Evolutionary conservation across 2,329 filamentous ascomycete genomes (phyloP).

Genomic region (Aspergillus uvarum): DNA sequence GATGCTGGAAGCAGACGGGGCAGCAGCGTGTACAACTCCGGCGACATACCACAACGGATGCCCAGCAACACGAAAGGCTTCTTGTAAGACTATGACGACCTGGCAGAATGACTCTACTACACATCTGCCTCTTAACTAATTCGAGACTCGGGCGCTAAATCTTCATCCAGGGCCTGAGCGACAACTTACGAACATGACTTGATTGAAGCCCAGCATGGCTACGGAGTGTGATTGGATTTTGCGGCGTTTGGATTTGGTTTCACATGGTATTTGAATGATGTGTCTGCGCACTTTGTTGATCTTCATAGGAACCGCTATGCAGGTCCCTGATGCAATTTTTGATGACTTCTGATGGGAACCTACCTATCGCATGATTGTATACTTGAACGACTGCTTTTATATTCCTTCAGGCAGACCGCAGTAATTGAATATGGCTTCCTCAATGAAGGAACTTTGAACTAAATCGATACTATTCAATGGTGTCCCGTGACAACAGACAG

Average conservation of each 20-base stretch:
- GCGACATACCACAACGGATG: conserved; percentile 64
- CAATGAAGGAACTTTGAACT: not conserved
- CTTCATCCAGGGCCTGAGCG: conserved; percentile 16
- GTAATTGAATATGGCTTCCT: not conserved
- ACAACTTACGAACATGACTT: conserved; percentile 20
- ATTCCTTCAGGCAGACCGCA: not conserved
- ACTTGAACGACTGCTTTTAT: not conserved
- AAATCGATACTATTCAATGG: too few relatives aligned
- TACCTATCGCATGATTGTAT: not conserved
- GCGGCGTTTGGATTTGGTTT: conserved; percentile 9
- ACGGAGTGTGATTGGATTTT: conserved; percentile 7
- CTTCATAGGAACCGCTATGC: not conserved
- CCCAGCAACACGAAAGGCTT: conserved; percentile 78
- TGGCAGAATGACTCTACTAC: conserved; percentile 18
- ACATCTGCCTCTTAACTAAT: conserved; percentile 11
- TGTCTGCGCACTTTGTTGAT: conserved; percentile 15
- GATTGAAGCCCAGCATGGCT: conserved; percentile 14
- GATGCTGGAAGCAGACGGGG: conserved; percentile 42
- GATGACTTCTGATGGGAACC: not conserved
- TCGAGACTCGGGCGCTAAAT: conserved; percentile 12
- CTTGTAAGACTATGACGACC: conserved; percentile 48
- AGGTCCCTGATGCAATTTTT: conserved; percentile 5
- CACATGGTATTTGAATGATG: conserved; percentile 14
- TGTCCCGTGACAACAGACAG: too few relatives aligned
- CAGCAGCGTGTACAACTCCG: conserved; percentile 40